Evolutionary conservation across 2,329 filamentous ascomycete genomes (phyloP).

Genomic region (Sclerotinia subarctica): DNA sequence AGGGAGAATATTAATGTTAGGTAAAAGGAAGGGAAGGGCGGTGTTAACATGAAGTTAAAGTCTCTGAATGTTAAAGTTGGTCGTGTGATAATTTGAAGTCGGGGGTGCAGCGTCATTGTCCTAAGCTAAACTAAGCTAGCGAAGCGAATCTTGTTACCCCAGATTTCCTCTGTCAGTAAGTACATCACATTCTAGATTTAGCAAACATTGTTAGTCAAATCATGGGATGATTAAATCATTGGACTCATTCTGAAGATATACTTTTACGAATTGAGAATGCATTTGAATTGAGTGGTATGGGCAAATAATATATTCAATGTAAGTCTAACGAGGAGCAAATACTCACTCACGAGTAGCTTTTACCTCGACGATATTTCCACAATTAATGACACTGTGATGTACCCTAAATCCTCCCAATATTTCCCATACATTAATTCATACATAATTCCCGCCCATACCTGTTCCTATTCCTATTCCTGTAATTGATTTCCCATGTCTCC

Average conservation of each 20-base stretch:
- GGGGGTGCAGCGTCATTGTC: background rate
- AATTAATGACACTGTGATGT: background rate
- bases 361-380: background rate
- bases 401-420: background rate
- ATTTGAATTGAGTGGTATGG: background rate
- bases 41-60: background rate
- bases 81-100: slow-evolving; percentile 1
- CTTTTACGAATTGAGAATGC: background rate
- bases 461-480: background rate
- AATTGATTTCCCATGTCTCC: background rate
- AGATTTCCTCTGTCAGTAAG: background rate
- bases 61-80: background rate
- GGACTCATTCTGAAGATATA: background rate
- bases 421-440: slow-evolving; percentile 13
- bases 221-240: background rate
- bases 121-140: background rate
- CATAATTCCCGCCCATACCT: background rate
- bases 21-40: background rate
- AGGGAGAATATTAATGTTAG: background rate
- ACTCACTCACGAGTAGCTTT: background rate
- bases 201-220: background rate
- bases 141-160: slow-evolving; percentile 7
- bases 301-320: background rate
- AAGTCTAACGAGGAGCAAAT: background rate
- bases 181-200: background rate